phyloP scores from a whole-genome alignment of 257 asterid genomes.

The Ilex aquifolium region DNA sequence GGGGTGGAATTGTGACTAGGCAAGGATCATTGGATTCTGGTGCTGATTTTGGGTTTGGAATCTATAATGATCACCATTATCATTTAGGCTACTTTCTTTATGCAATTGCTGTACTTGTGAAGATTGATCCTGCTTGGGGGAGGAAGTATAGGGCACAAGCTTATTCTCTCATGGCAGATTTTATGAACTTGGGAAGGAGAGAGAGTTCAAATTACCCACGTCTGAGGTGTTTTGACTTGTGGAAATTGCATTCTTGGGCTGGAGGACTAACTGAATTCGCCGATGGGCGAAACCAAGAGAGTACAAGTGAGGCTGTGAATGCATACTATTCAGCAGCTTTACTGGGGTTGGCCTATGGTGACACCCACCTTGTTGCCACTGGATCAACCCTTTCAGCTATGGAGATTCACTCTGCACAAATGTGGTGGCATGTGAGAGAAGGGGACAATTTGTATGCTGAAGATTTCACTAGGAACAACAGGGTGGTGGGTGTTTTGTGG shows the following conservation, averaged over 20 bases:
- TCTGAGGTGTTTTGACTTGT: constrained; percentile 73
- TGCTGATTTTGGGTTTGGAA: constrained; percentile 92
- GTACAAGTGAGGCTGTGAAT: constrained; percentile 92
- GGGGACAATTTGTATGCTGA: constrained; percentile 39
- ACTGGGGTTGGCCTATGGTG: constrained; percentile 90
- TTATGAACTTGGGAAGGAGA: constrained; percentile 57
- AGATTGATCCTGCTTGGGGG: constrained; percentile 88
- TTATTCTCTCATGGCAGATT: constrained; percentile 83
- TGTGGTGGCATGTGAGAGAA: constrained; percentile 89
- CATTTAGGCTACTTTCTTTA: constrained; percentile 86
- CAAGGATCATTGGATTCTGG: constrained; percentile 74
- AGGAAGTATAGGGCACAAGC: constrained; percentile 67
- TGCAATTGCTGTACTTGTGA: constrained; percentile 82
- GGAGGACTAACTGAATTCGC: constrained; percentile 88
- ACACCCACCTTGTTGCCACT: constrained; percentile 61
- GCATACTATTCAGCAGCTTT: constrained; percentile 93
- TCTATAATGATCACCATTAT: constrained; percentile 81
- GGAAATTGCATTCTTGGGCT: constrained; percentile 95
- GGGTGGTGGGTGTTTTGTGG: constrained; percentile 89
- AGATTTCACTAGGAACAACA: constrained; percentile 57
- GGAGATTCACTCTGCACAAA: constrained; percentile 75
- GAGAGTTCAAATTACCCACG: constrained; percentile 52
- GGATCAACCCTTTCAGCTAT: constrained; percentile 74
- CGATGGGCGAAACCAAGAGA: constrained; percentile 91
- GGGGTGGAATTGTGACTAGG: constrained; percentile 92